These are phyloP conservation scores for Mucor irregularis DNA, from an alignment of 371 early-diverging fungal species.

Conservation along the genomic window DNA sequence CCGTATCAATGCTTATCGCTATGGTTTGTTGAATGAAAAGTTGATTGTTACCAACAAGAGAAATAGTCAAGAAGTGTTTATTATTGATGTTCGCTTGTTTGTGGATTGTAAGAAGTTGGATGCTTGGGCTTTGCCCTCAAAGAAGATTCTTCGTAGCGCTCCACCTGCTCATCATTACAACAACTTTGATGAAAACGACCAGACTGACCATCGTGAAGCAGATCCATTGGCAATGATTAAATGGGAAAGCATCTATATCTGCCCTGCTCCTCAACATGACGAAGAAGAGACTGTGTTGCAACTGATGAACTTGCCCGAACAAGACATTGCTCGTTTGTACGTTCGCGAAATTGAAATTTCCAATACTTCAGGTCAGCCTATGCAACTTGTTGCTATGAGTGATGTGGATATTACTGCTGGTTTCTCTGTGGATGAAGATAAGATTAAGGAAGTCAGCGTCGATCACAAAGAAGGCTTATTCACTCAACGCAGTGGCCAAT, in stretches of 20 bases:
- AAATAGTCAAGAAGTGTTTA: slow-evolving; percentile 67
- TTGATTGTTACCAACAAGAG: slow-evolving; percentile 70
- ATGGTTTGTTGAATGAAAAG: slow-evolving; percentile 65
- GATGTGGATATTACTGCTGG: slow-evolving; percentile 50
- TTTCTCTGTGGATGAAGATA: slow-evolving; percentile 40
- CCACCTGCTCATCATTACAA: background rate
- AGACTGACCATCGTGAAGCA: slow-evolving; percentile 46
- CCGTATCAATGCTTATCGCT: slow-evolving; percentile 54
- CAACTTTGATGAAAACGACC: slow-evolving; percentile 16
- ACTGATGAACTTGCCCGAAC: slow-evolving; percentile 32
- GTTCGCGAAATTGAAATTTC: slow-evolving; percentile 53
- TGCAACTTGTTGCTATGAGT: slow-evolving; percentile 59
- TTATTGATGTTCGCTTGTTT: slow-evolving; percentile 69
- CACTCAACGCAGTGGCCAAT: slow-evolving; percentile 34
- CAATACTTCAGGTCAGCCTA: slow-evolving; percentile 49
- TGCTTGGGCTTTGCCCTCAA: slow-evolving; percentile 28
- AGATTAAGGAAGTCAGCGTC: slow-evolving; percentile 15
- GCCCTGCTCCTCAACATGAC: slow-evolving; percentile 21
- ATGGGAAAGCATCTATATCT: slow-evolving; percentile 64
- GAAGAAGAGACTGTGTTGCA: slow-evolving; percentile 22
- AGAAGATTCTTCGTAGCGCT: slow-evolving; percentile 21
- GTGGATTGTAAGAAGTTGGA: slow-evolving; percentile 56
- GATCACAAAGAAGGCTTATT: slow-evolving; percentile 16
- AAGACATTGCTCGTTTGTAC: slow-evolving; percentile 36
- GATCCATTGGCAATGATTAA: slow-evolving; percentile 40